A percentile compares a stretch with the other conserved stretches of the same genome.
These are phyloP conservation scores for Pseudogymnoascus sp. DNA, from an alignment of 2,329 filamentous ascomycete genomes.

Conservation along the genomic window DNA sequence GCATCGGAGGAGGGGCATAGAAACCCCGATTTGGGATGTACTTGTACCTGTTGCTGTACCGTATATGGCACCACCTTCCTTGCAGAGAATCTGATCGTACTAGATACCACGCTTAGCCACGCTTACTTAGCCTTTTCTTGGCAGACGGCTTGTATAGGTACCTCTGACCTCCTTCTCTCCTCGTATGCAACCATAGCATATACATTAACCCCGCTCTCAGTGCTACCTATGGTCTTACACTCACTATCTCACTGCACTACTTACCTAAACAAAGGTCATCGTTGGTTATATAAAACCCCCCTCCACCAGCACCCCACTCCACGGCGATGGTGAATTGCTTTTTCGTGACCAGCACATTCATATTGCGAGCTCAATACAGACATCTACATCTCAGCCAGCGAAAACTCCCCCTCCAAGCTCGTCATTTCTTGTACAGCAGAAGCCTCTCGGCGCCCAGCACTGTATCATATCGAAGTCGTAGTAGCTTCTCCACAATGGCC, in stretches of 20 bases:
- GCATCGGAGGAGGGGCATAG: background rate
- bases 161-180: background rate
- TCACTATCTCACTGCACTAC: background rate
- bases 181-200: background rate
- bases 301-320: background rate
- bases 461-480: background rate
- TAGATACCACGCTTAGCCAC: background rate
- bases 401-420: background rate
- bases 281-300: constrained; percentile 2
- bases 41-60: background rate
- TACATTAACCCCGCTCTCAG: background rate
- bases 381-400: background rate
- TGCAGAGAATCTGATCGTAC: background rate
- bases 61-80: constrained; percentile 1
- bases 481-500: constrained; percentile 7
- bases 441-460: background rate
- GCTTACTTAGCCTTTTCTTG: background rate
- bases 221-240: background rate
- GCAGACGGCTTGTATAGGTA: constrained; percentile 1
- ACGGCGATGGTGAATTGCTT: constrained; percentile 4
- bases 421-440: background rate
- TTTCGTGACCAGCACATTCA: constrained; percentile 3
- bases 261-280: constrained; percentile 1
- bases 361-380: constrained; percentile 2
- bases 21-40: background rate